A percentile compares a stretch with the other conserved stretches of the same genome.
Conservation (phyloP, 2,329 filamentous ascomycete species). For the Colletotrichum agaves region DNA sequence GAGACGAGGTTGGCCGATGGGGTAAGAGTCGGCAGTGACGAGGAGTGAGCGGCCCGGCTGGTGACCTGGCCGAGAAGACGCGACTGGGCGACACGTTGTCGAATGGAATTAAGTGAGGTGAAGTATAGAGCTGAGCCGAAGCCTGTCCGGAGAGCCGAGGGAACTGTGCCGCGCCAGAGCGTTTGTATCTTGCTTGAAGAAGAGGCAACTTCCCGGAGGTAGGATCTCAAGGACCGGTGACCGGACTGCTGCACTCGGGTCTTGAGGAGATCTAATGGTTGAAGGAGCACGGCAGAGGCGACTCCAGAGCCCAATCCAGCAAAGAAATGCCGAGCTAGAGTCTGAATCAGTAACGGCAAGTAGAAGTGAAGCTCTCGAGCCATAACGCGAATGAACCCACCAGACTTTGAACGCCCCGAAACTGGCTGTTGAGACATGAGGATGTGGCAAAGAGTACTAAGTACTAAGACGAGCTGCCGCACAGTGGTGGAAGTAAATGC, state of each 20-base stretch:
- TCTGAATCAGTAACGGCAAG: neutral
- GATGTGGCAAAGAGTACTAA: neutral
- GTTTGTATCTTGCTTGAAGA: slow-evolving; percentile 71
- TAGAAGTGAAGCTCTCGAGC: neutral
- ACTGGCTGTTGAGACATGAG: slow-evolving; percentile 26
- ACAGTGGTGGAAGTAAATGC: neutral
- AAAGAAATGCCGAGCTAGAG: slow-evolving; percentile 81
- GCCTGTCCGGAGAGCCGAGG: slow-evolving; percentile 92
- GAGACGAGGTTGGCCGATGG: slow-evolving; percentile 87
- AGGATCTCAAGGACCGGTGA: slow-evolving; percentile 73
- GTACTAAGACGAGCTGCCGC: too few relatives aligned
- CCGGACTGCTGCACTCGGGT: slow-evolving; percentile 93
- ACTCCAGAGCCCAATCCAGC: slow-evolving; percentile 90
- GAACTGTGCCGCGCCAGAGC: slow-evolving; percentile 93
- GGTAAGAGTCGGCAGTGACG: slow-evolving; percentile 82
- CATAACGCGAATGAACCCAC: slow-evolving; percentile 13
- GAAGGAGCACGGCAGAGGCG: slow-evolving; percentile 87
- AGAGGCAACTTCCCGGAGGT: slow-evolving; percentile 75
- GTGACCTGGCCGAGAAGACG: slow-evolving; percentile 39
- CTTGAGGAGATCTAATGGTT: slow-evolving; percentile 96
- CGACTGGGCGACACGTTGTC: slow-evolving; percentile 66
- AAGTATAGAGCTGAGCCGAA: slow-evolving; percentile 96
- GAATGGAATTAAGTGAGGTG: slow-evolving; percentile 83
- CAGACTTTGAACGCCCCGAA: slow-evolving; percentile 26
- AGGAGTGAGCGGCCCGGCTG: slow-evolving; percentile 60